phyloP scores from a whole-genome alignment of 2,329 filamentous ascomycete genomes.

The Talaromyces atroroseus region DNA sequence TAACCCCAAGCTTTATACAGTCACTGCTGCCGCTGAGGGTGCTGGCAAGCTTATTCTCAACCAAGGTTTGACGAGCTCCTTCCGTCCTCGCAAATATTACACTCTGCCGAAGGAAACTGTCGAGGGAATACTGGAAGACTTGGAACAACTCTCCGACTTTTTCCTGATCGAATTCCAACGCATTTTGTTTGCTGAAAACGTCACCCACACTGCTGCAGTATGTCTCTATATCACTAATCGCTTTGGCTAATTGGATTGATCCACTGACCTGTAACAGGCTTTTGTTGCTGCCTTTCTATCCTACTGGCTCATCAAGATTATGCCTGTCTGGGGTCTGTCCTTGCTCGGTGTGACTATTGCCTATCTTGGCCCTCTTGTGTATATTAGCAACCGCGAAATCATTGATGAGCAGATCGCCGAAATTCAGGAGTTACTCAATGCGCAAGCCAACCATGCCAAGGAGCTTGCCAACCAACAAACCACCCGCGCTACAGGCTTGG shows the following conservation, averaged over 20 bases:
- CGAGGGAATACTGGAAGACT: constrained; percentile 56
- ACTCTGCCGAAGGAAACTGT: constrained; percentile 60
- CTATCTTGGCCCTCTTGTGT: constrained; percentile 58
- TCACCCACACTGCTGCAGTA: constrained; percentile 56
- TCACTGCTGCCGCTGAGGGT: constrained; percentile 54
- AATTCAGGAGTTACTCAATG: constrained; percentile 48
- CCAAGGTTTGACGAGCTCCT: constrained; percentile 55
- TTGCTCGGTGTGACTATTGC: constrained; percentile 52
- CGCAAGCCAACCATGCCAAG: constrained; percentile 56
- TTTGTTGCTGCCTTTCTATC: constrained; percentile 54
- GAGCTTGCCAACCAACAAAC: constrained; percentile 57
- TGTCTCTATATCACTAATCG: constrained; percentile 24
- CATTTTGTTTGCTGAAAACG: constrained; percentile 61
- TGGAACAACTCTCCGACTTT: constrained; percentile 62
- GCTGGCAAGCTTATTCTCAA: constrained; percentile 52
- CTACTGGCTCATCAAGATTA: constrained; percentile 62
- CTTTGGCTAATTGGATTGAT: constrained; percentile 1
- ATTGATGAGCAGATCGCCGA: constrained; percentile 58
- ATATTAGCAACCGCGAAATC: constrained; percentile 60
- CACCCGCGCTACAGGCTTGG: constrained; percentile 51
- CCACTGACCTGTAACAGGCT: constrained; percentile 37
- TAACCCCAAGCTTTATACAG: background rate
- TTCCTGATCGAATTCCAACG: constrained; percentile 64
- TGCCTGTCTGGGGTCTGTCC: constrained; percentile 60
- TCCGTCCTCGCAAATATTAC: constrained; percentile 61